These are phyloP conservation scores for Heterobasidion parviporum DNA, from an alignment of 1,284 basidiomycete species.

Conservation along the genomic window DNA sequence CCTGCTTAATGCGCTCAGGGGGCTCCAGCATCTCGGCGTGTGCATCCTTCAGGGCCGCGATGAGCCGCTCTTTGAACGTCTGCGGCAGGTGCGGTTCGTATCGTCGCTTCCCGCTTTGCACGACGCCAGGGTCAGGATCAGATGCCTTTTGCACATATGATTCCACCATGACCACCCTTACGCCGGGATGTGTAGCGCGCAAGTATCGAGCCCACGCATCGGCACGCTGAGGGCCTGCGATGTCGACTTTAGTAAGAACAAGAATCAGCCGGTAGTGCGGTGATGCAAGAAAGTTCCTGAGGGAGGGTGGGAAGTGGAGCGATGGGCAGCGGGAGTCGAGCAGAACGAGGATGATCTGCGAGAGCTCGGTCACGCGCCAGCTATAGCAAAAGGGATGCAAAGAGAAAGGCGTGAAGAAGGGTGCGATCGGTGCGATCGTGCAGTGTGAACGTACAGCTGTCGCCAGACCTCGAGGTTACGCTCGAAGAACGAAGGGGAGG, in stretches of 20 bases:
- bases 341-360: slow-evolving; percentile 74
- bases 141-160: slow-evolving; percentile 52
- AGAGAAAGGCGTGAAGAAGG: slow-evolving; percentile 12
- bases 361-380: slow-evolving; percentile 74
- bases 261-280: slow-evolving; percentile 56
- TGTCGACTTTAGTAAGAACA: slow-evolving; percentile 78
- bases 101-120: slow-evolving; percentile 17
- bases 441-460: slow-evolving; percentile 57
- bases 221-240: slow-evolving; percentile 28
- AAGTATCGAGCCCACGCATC: slow-evolving; percentile 67
- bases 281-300: slow-evolving; percentile 37
- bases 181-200: slow-evolving; percentile 40
- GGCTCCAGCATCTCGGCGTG: slow-evolving; percentile 67
- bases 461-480: slow-evolving; percentile 90
- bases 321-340: slow-evolving; percentile 83
- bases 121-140: slow-evolving; percentile 17
- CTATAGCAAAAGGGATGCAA: slow-evolving; percentile 27
- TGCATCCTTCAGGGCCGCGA: slow-evolving; percentile 57
- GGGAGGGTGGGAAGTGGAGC: slow-evolving; percentile 56
- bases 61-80: slow-evolving; percentile 50
- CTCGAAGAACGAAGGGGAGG: slow-evolving; percentile 75
- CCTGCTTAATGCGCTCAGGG: slow-evolving; percentile 46
- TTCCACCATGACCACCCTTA: slow-evolving; percentile 66
- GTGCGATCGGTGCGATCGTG: slow-evolving; percentile 13
- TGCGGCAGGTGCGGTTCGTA: slow-evolving; percentile 63